Base-by-base conservation (phyloP, 2,329 filamentous ascomycete genomes). In the Ilyonectria sp. region DNA sequence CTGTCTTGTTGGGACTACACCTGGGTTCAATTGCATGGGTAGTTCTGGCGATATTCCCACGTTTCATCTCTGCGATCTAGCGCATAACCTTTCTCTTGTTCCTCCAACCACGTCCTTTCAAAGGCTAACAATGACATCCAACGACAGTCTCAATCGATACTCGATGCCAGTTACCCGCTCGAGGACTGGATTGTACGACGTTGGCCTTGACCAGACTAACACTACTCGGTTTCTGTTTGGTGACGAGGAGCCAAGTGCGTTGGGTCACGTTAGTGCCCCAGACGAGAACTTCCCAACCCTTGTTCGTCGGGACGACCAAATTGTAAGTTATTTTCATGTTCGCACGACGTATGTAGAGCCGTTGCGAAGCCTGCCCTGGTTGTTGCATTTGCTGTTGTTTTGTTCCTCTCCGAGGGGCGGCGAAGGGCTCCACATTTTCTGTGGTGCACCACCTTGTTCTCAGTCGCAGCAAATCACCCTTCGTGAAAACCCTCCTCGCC, bases 211-310 rank as follows among this genome's bases (percentile, higher is more conserved):
- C 69, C 92, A 93, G 73, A 94, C 94, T 76, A 95, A 96, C 82
- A 94, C 93, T 13, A 89, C 94, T 29, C 91, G 93, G 62, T 97
- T 97, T 77, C 86, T 97, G 43, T 97, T 98, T 78, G 92, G 92
- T 67, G 93, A 94, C 75, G 94, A 94, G 67, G 91, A 94, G 60
- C 72, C 78, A 10, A 79, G 89, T 93, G 71, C 76, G n/a, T 47
- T 78, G 26, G 74, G 72, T 13, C 78, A 75, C 29, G 76, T 72
- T 82, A 90, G 91, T 62, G 90, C 90, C 71, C 91, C 89, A 56
- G 92, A 97, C 76, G 94, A 97, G 79, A 92, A 91, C 77, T 98
- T 98, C 75, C 94, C 95, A 33, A 95, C 95, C 69, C 87, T 96
- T 70, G 89, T 93, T 75, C 89, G 92, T 62, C 90, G 91, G 70